Evolutionary conservation across 768 basidiomycete species (phyloP), one percentile per base, ranked within the genome.

Genomic region (Roridomyces roridus): DNA sequence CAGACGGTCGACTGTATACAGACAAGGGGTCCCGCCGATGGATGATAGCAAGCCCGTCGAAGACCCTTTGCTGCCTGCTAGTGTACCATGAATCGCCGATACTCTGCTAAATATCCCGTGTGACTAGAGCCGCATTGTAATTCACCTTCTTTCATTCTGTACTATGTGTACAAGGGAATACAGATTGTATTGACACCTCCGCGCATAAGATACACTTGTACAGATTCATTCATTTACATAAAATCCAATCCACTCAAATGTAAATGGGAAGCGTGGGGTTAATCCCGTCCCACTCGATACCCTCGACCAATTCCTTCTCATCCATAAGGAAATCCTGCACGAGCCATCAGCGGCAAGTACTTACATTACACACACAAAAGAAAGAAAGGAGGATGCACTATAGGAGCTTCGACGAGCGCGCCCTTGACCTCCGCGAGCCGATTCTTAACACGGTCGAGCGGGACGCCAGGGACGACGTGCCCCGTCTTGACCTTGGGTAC

Each of bases 321-420:
- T 92, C 91, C 45, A 91, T 91, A 45, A 95, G 76, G 81, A 94
- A 95, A 70, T 94, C 88, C 91, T 92, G 63, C 20, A 46, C 48
- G 35, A 55, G 51, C 55, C 29, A 59, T 65, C 28, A 46, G 28
- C 40, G 44, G 17, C 23, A 6, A 42, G 43, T n/a, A n/a, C n/a
- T n/a, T n/a, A n/a, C n/a, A n/a, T 41, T 50, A 55, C 12, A 18
- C 2, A 52, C 11, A 39, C 21, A 26, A 39, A 40, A 50, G 36
- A 20, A 48, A 40, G 23, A n/a, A 21, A 11, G n/a, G 53, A 49
- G 54, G 39, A 68, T 83, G 50, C 61, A 92, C 90, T 67, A 92
- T 66, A 40, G 91, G 89, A 64, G 82, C 83, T 63, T 92, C 91
- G 1, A 92, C 90, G n/a, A 92, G 70, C 5, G 88, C 77, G 34